Conservation (phyloP, 2,329 filamentous ascomycete genomes). For the Zymoseptoria tritici region DNA sequence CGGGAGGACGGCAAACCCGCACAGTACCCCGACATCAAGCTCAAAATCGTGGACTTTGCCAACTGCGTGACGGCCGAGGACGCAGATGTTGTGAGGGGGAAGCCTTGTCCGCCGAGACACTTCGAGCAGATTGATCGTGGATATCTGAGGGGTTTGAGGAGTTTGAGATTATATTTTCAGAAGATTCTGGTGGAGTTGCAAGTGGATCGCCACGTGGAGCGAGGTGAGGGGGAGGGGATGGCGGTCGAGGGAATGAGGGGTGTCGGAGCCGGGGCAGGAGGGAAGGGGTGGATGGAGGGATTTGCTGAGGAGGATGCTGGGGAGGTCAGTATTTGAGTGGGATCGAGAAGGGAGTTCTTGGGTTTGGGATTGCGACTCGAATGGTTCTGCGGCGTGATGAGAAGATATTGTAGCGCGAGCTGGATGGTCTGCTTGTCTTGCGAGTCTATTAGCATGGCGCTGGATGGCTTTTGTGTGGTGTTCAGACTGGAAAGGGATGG, state of each 20-base stretch:
- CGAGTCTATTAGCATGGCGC: slow-evolving; percentile 11
- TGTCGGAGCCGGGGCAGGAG: slow-evolving; percentile 56
- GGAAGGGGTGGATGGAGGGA: slow-evolving; percentile 17
- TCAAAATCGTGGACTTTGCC: slow-evolving; percentile 98
- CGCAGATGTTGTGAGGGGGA: slow-evolving; percentile 37
- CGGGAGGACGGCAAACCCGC: slow-evolving; percentile 8
- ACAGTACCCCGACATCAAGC: slow-evolving; percentile 53
- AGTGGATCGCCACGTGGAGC: slow-evolving; percentile 59
- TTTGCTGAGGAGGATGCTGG: slow-evolving; percentile 15
- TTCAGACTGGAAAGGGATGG: neutral
- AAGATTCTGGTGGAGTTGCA: slow-evolving; percentile 76
- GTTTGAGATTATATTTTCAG: slow-evolving; percentile 74
- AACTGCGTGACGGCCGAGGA: slow-evolving; percentile 93
- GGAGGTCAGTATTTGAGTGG: slow-evolving; percentile 12
- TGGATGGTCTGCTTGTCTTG: neutral
- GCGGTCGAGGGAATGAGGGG: slow-evolving; percentile 64
- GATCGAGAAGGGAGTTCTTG: neutral
- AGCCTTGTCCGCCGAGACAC: slow-evolving; percentile 69
- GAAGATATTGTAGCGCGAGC: neutral
- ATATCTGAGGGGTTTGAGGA: slow-evolving; percentile 77
- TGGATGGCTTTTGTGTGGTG: slow-evolving; percentile 8
- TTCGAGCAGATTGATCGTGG: slow-evolving; percentile 77
- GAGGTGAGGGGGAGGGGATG: slow-evolving; percentile 67
- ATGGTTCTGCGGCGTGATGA: neutral
- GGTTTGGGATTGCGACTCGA: neutral